Percentiles rank a stretch among this genome's conserved stretches.
Evolutionary conservation across 306 rosid genomes (phyloP).

Genomic region (Psophocarpus tetragonolobus): DNA sequence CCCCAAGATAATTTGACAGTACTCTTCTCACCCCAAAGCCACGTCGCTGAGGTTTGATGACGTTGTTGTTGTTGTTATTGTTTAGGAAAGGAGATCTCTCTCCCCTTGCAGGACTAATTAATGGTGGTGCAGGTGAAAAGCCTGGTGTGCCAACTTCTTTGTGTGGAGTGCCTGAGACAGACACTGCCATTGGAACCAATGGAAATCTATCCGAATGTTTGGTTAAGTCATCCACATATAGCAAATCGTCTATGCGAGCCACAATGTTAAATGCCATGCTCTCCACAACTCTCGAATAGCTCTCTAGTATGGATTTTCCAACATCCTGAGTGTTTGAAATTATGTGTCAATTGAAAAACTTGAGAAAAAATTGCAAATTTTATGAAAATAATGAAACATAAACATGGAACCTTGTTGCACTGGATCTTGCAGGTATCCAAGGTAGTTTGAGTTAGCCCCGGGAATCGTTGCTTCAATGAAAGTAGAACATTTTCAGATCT

Average conservation of each 20-base stretch:
- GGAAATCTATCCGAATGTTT: conserved; percentile 74
- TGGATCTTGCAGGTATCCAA: conserved; percentile 89
- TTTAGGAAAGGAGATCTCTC: conserved; percentile 71
- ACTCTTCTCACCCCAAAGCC: conserved; percentile 84
- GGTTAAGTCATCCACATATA: conserved; percentile 79
- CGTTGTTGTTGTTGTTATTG: conserved; percentile 28
- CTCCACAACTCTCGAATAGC: conserved; percentile 95
- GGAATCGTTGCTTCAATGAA: conserved; percentile 81
- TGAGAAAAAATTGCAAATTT: neutral
- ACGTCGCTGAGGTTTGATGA: conserved; percentile 59
- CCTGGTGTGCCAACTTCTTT: conserved; percentile 37
- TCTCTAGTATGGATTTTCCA: conserved; percentile 89
- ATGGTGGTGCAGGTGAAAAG: conserved; percentile 56
- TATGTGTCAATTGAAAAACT: conserved; percentile 9
- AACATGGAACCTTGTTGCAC: conserved; percentile 66
- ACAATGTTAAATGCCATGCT: conserved; percentile 86
- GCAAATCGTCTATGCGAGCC: conserved; percentile 90
- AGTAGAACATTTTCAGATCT: conserved; percentile 75
- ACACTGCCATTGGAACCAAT: conserved; percentile 54
- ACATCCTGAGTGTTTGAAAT: conserved; percentile 65
- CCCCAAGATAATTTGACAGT: conserved; percentile 89
- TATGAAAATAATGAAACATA: neutral
- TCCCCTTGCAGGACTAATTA: conserved; percentile 68
- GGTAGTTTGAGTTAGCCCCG: conserved; percentile 77
- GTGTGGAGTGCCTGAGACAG: conserved; percentile 47